These are phyloP conservation scores for Xylariaceae sp. DNA, from an alignment of 2,329 filamentous ascomycete genomes.

Conservation along the genomic window DNA sequence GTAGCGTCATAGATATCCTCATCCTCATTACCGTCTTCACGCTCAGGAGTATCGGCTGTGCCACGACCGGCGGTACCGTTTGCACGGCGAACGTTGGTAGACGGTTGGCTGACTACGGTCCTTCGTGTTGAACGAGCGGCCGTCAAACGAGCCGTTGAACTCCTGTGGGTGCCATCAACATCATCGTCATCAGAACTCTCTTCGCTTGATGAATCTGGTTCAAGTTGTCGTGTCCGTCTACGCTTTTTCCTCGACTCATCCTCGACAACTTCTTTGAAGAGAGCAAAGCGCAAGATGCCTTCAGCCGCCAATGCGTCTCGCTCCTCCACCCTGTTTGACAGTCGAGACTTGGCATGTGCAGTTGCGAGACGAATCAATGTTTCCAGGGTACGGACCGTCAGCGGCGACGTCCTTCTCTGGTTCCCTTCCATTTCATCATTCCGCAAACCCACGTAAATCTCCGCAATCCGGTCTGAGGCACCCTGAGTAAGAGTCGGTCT, in stretches of 20 bases:
- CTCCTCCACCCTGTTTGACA: conserved; percentile 85
- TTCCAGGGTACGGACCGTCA: conserved; percentile 95
- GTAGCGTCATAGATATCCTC: conserved; percentile 46
- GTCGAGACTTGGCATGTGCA: conserved; percentile 86
- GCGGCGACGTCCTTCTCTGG: conserved; percentile 85
- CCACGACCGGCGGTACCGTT: conserved; percentile 30
- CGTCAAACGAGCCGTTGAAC: conserved; percentile 39
- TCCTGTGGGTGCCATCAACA: conserved; percentile 32
- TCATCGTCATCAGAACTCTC: conserved; percentile 58
- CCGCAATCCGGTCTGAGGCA: conserved; percentile 85
- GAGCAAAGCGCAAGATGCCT: conserved; percentile 82
- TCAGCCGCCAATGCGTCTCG: conserved; percentile 85
- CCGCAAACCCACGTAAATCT: conserved; percentile 84
- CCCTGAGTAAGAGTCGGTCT: conserved; percentile 88
- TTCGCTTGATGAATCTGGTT: conserved; percentile 55
- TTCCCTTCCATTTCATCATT: conserved; percentile 97
- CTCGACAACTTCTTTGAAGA: conserved; percentile 92
- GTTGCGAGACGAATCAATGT: conserved; percentile 97
- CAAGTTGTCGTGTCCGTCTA: conserved; percentile 61
- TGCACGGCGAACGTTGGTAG: conserved; percentile 27
- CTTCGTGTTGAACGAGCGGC: conserved; percentile 35
- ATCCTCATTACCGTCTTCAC: conserved; percentile 45
- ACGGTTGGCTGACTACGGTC: conserved; percentile 25
- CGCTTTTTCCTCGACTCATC: conserved; percentile 78
- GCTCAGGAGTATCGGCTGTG: conserved; percentile 32